phyloP scores from a whole-genome alignment of 2,329 filamentous ascomycete species.

The Lachnellula occidentalis region DNA sequence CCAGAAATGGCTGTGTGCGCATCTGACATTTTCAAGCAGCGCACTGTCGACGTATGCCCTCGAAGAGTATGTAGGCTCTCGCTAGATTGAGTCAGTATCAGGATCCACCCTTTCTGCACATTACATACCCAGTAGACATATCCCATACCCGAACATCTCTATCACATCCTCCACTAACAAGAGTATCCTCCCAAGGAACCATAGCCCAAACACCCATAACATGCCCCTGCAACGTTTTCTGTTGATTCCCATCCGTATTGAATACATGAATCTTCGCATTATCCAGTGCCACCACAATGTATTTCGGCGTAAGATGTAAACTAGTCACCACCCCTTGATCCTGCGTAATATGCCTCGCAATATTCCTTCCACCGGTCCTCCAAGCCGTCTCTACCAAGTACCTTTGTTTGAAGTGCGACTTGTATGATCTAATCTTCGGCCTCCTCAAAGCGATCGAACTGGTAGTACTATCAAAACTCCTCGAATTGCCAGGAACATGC shows the following conservation, averaged over 20 bases:
- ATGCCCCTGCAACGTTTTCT: slow-evolving; percentile 87
- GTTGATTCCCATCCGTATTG: slow-evolving; percentile 80
- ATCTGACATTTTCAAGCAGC: slow-evolving; percentile 97
- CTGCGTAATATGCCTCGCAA: slow-evolving; percentile 83
- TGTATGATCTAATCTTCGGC: slow-evolving; percentile 74
- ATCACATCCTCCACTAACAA: slow-evolving; percentile 95
- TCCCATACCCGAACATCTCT: slow-evolving; percentile 97
- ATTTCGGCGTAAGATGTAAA: slow-evolving; percentile 86
- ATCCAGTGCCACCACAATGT: slow-evolving; percentile 95
- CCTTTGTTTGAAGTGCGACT: slow-evolving; percentile 94
- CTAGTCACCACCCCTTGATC: slow-evolving; percentile 97
- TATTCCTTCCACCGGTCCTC: slow-evolving; percentile 83
- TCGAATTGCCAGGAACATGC: slow-evolving; percentile 28
- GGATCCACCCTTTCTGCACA: slow-evolving; percentile 22
- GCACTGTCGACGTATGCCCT: slow-evolving; percentile 92
- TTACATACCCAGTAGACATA: slow-evolving; percentile 76
- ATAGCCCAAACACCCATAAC: slow-evolving; percentile 99
- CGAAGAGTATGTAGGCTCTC: slow-evolving; percentile 75
- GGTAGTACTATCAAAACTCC: slow-evolving; percentile 50
- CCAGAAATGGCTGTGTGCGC: slow-evolving; percentile 91
- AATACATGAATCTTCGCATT: slow-evolving; percentile 99
- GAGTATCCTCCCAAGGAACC: slow-evolving; percentile 93
- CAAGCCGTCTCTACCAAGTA: slow-evolving; percentile 97
- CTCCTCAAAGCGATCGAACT: slow-evolving; percentile 39
- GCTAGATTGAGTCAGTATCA: slow-evolving; percentile 39